Evolutionary conservation across 352 stramenopile genomes (phyloP).

Genomic region (Phytophthora crassamura): DNA sequence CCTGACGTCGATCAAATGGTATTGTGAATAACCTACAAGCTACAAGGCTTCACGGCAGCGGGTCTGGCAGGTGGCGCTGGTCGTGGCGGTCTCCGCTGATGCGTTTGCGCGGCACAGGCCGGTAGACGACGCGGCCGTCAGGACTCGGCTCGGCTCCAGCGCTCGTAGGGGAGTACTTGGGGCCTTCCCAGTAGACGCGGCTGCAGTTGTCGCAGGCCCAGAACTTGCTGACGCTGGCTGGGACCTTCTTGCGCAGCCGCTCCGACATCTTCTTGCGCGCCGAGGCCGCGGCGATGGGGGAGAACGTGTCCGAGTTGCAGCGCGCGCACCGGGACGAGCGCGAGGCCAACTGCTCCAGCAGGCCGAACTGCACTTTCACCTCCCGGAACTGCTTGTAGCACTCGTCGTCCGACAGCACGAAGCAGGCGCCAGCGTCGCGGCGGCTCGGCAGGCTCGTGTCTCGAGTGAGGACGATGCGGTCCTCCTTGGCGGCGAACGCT

Average conservation of each 20-base stretch:
- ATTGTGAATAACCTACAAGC: no score
- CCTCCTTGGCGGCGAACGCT: slow-evolving; percentile 38
- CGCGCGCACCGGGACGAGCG: slow-evolving; percentile 55
- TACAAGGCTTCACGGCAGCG: neutral
- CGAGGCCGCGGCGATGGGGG: slow-evolving; percentile 32
- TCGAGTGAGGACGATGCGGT: slow-evolving; percentile 61
- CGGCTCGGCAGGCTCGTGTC: slow-evolving; percentile 49
- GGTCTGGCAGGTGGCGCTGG: slow-evolving; percentile 22
- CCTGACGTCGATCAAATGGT: no score
- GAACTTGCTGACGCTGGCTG: slow-evolving; percentile 38
- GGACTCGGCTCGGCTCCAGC: neutral
- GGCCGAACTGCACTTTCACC: slow-evolving; percentile 60
- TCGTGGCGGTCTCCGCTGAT: slow-evolving; percentile 11
- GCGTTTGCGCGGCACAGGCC: slow-evolving; percentile 28
- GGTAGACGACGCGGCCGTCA: slow-evolving; percentile 29
- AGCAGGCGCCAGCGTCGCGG: slow-evolving; percentile 58
- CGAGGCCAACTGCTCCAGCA: slow-evolving; percentile 41
- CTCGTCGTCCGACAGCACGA: slow-evolving; percentile 57
- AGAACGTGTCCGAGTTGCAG: slow-evolving; percentile 57
- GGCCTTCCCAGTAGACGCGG: slow-evolving; percentile 78
- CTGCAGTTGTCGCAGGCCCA: slow-evolving; percentile 63
- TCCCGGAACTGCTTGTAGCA: slow-evolving; percentile 66
- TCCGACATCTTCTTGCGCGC: slow-evolving; percentile 40
- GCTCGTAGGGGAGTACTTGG: slow-evolving; percentile 64
- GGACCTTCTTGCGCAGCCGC: slow-evolving; percentile 37